Base-by-base conservation (phyloP, 176 grass and related monocot genomes). In the Pontederia paniculata region DNA sequence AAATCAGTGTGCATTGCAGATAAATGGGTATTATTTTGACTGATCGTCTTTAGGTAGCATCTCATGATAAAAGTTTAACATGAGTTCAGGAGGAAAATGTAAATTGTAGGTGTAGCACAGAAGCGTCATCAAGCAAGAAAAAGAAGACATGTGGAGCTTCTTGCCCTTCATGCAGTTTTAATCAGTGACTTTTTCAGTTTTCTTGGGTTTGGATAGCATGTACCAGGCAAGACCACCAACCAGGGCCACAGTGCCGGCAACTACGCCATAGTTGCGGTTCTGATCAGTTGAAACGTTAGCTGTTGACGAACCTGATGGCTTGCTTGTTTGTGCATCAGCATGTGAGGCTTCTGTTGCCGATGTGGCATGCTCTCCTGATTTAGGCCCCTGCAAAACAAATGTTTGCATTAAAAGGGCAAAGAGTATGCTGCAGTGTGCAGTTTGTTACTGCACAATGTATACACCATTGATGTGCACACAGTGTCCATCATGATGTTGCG, bases 141-240 rank as follows among this genome's bases (percentile, higher is more conserved):
- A 37, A 5, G 28, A 37, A 6, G 28, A 6, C 0, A 37, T 37
- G 28, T 2, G 5, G 7, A 37, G 15, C 25, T 12, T 10, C 3
- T 58, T 42, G 5, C 3, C n/a, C 12, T 16, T 1, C n/a, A n/a
- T 17, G 45, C 8, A 42, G 63, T 21, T 31, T 83, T 65, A 80
- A 61, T 83, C 66, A 14, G 56, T 56, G 4, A 84, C 65, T 67
- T 90, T 83, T 20, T 87, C 76, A 1, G 80, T 48, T 79, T 84
- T 90, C 74, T 81, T 84, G 21, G 91, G 91, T 65, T 90, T 88
- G 60, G 86, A 77, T 52, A 87, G 48, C 44, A 97, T 53, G 68
- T 97, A 97, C 91, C 91, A 97, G 51, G 86, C 83, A 55, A 98
- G 42, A 42, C 43, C 86, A 78, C 74, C 65, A 52, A 83, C 46